These are phyloP conservation scores for Phytophthora constricta DNA, from an alignment of 352 stramenopile species.

Conservation along the genomic window DNA sequence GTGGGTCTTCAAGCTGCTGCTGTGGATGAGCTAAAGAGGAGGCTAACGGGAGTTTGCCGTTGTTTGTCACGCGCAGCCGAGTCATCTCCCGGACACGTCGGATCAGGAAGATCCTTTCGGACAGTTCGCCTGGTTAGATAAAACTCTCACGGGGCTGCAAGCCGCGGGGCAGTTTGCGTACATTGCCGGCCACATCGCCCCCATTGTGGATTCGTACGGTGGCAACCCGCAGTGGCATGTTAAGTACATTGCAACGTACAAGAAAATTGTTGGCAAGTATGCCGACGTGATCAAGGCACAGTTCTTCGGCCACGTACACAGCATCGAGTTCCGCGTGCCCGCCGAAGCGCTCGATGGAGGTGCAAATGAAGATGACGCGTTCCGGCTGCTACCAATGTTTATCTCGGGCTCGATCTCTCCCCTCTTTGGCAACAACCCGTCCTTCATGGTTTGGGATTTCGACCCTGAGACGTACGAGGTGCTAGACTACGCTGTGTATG, in stretches of 20 bases:
- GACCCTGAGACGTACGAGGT: constrained; percentile 78
- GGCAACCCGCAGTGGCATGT: constrained; percentile 90
- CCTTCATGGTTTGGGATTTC: constrained; percentile 91
- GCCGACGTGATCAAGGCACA: constrained; percentile 81
- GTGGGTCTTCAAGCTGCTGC: constrained; percentile 37
- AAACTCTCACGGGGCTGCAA: constrained; percentile 64
- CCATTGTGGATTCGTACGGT: constrained; percentile 90
- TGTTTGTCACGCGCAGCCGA: constrained; percentile 44
- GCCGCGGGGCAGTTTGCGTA: constrained; percentile 71
- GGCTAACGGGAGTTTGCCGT: constrained; percentile 15
- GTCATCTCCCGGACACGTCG: constrained; percentile 77
- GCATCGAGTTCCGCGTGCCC: constrained; percentile 90
- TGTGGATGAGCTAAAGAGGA: not conserved
- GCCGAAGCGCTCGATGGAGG: constrained; percentile 29
- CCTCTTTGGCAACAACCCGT: constrained; percentile 93
- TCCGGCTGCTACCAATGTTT: constrained; percentile 77
- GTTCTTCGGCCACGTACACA: constrained; percentile 95
- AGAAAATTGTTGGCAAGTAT: constrained; percentile 77
- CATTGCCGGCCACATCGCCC: constrained; percentile 92
- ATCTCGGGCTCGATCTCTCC: constrained; percentile 89
- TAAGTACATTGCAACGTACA: constrained; percentile 88
- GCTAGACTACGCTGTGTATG: constrained; percentile 82
- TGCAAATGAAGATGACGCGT: constrained; percentile 19
- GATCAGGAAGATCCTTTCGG: constrained; percentile 83
- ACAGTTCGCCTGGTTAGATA: constrained; percentile 92